These are phyloP conservation scores for Styphnolobium japonicum DNA, from an alignment of 306 rosid genomes.

Conservation along the genomic window DNA sequence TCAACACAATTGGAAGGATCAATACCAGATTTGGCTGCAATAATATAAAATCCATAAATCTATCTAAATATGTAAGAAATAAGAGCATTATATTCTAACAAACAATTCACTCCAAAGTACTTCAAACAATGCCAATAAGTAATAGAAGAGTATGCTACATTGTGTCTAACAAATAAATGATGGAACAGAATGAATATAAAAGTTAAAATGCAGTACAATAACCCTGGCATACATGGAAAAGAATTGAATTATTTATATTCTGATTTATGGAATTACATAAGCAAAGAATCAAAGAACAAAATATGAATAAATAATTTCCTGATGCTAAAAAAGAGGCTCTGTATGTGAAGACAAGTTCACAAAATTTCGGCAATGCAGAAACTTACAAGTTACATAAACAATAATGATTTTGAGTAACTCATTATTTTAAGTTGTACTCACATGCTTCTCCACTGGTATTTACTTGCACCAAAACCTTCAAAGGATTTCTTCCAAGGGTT, in stretches of 20 bases:
- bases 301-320: not conserved
- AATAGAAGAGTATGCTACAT: not conserved
- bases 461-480: slow-evolving; percentile 81
- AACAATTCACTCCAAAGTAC: not conserved
- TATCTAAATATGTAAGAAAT: not conserved
- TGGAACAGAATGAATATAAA: slow-evolving; percentile 2
- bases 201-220: not conserved
- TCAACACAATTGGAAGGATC: slow-evolving; percentile 86
- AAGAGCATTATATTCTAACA: not conserved
- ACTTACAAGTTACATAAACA: slow-evolving; percentile 1
- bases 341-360: not conserved
- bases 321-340: not conserved
- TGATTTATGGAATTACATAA: not conserved
- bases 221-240: not conserved
- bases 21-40: slow-evolving; percentile 87
- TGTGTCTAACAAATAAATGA: not conserved
- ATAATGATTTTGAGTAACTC: not conserved
- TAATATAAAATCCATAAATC: not conserved
- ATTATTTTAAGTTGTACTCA: slow-evolving; percentile 41
- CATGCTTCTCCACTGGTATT: slow-evolving; percentile 95
- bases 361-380: not conserved
- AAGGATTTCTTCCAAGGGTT: slow-evolving; percentile 66
- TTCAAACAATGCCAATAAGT: not conserved
- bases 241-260: not conserved
- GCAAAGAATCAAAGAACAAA: not conserved